Percentiles rank a stretch among this genome's conserved stretches.
Evolutionary conservation across 306 rosid genomes (phyloP).

Genomic region (Sesbania bispinosa): DNA sequence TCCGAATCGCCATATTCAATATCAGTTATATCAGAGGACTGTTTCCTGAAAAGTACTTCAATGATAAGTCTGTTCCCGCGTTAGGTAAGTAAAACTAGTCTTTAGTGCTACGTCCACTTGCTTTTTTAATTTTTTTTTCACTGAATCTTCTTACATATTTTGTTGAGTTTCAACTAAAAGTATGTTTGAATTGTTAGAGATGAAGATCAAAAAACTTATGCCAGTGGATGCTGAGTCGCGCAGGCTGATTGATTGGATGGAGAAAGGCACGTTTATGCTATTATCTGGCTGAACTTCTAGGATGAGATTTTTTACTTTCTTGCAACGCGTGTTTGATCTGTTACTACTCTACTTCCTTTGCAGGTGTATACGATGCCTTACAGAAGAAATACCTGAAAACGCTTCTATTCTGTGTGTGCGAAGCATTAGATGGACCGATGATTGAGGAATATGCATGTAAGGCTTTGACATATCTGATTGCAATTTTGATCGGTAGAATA

Average conservation of each 20-base stretch:
- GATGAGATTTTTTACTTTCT: neutral
- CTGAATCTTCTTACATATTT: neutral
- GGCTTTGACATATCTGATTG: slow-evolving; percentile 22
- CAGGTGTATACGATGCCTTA: slow-evolving; percentile 90
- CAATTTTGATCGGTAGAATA: neutral
- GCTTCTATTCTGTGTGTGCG: slow-evolving; percentile 82
- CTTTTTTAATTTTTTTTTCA: neutral
- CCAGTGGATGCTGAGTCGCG: slow-evolving; percentile 95
- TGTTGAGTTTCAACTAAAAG: slow-evolving; percentile 24
- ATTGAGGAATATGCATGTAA: slow-evolving; percentile 96
- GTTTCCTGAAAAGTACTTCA: slow-evolving; percentile 92
- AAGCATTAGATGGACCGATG: slow-evolving; percentile 85
- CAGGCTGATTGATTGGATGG: slow-evolving; percentile 97
- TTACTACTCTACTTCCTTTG: neutral
- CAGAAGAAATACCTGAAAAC: slow-evolving; percentile 85
- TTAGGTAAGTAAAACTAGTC: slow-evolving; percentile 65
- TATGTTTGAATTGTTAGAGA: slow-evolving; percentile 50
- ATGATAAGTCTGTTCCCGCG: slow-evolving; percentile 90
- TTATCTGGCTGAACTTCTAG: slow-evolving; percentile 5
- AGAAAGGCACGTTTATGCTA: slow-evolving; percentile 54
- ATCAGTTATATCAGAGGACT: slow-evolving; percentile 96
- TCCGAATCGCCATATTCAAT: slow-evolving; percentile 90
- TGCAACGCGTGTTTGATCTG: neutral
- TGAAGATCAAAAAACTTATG: slow-evolving; percentile 93
- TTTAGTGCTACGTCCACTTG: neutral